phyloP scores from a whole-genome alignment of 2,329 filamentous ascomycete genomes.

The Zymoseptoria tritici region DNA sequence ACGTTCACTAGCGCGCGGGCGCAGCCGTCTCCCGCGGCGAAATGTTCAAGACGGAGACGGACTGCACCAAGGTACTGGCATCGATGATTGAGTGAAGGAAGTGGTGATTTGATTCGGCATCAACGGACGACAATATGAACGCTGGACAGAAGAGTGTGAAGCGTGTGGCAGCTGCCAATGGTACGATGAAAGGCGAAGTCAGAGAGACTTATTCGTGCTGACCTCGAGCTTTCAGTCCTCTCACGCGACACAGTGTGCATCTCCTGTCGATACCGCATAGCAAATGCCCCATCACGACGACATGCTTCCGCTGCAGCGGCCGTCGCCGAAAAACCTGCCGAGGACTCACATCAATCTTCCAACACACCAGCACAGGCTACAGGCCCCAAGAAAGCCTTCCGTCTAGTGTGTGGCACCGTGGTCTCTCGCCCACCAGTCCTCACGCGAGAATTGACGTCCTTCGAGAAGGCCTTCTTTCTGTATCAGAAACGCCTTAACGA shows the following conservation, averaged over 20 bases:
- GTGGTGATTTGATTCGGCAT: not conserved
- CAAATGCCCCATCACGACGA: slow-evolving; percentile 27
- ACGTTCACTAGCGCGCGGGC: slow-evolving; percentile 5
- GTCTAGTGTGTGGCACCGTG: slow-evolving; percentile 59
- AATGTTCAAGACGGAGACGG: not conserved
- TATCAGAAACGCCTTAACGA: slow-evolving; percentile 97
- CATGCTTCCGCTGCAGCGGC: slow-evolving; percentile 32
- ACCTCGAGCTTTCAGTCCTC: slow-evolving; percentile 21
- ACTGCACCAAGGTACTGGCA: not conserved
- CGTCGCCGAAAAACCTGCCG: slow-evolving; percentile 21
- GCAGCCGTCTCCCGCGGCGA: slow-evolving; percentile 11
- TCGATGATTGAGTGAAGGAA: slow-evolving; percentile 15
- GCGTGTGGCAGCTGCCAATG: slow-evolving; percentile 35
- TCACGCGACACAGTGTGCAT: slow-evolving; percentile 38
- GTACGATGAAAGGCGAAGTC: slow-evolving; percentile 22
- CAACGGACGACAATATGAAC: slow-evolving; percentile 32
- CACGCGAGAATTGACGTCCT: slow-evolving; percentile 73
- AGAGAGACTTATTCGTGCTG: not conserved
- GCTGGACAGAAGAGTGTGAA: slow-evolving; percentile 38
- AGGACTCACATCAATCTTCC: slow-evolving; percentile 22
- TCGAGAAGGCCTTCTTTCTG: slow-evolving; percentile 90
- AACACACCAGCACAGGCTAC: slow-evolving; percentile 39
- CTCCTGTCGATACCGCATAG: slow-evolving; percentile 38
- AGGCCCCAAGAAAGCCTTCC: slow-evolving; percentile 40
- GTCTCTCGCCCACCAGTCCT: slow-evolving; percentile 83